Evolutionary conservation across 2,329 filamentous ascomycete species (phyloP), one percentile per base, ranked within the genome.

Genomic region (Alternaria tenuissima): DNA sequence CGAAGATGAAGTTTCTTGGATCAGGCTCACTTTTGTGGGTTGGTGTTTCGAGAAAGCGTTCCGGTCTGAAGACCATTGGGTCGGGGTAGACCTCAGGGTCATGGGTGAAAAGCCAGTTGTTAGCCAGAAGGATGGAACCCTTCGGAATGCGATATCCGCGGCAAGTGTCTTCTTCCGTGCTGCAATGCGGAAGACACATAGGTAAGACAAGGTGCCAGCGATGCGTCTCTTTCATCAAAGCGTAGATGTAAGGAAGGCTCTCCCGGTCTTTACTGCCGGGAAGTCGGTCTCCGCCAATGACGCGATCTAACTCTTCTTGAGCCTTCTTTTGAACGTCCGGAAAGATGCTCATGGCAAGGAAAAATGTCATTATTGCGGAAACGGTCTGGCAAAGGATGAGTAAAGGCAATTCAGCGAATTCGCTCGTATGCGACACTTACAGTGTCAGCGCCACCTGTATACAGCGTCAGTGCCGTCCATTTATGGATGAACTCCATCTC

Each of bases 301-400:
- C 80, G 3, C 70, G 65, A 58, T 87, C 84, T 12, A 87, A 69
- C 47, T 82, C 77, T 7, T 70, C 73, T 61, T 81, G 81, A 0
- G 81, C 83, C 62, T 85, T 86, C 16, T 65, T 64, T 55, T 85
- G 83, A 0, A 85, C 71, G 3, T 71, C 65, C 5, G 82, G 82
- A 32, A 82, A 83, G n/a, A 85, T 76, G 16, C 78, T 80, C 71
- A 86, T 86, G 0, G 84, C 85, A 0, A 87, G 77, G 20, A 85
- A 77, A 67, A 87, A 87, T 0, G 65, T 70, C 30, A 71, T 64
- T 4, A 83, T 62, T 0, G 80, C 72, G 1, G 75, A 81, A 0
- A 82, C 79, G 3, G 79, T 84, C 53, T 81, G 36, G 54, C 1
- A 11, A 7, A 16, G 12, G 11, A 9, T 47, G 6, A 49, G 43